Percentiles rank a stretch among this genome's conserved stretches.
Conservation (phyloP, 768 basidiomycete species). For the Psilocybe cyanescens region DNA sequence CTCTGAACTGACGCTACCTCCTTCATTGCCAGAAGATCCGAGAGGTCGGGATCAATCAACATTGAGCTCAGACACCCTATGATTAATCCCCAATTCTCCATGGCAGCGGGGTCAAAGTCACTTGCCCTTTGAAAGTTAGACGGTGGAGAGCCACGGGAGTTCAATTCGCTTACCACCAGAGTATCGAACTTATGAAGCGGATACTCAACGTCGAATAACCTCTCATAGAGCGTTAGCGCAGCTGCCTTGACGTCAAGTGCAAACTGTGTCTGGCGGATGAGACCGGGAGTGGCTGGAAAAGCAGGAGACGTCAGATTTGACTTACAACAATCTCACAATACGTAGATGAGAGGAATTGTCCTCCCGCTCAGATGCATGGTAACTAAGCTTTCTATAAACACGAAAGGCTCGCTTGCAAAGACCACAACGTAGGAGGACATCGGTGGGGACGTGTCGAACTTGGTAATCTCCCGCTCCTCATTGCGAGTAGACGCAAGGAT, state of each 20-base stretch:
- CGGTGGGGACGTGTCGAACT: constrained; percentile 79
- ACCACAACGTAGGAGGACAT: constrained; percentile 93
- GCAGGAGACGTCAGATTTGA: background rate
- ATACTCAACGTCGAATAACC: constrained; percentile 89
- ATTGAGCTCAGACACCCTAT: constrained; percentile 85
- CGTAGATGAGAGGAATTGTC: constrained; percentile 77
- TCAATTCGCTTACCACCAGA: constrained; percentile 58
- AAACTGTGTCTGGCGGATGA: constrained; percentile 83
- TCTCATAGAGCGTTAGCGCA: constrained; percentile 86
- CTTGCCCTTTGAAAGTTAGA: constrained; percentile 43
- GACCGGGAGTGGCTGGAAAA: constrained; percentile 70
- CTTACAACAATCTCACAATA: constrained; percentile 15
- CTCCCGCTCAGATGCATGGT: constrained; percentile 80
- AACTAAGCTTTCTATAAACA: constrained; percentile 74
- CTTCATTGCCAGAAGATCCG: constrained; percentile 76
- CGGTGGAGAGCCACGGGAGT: no score
- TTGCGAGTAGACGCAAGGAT: constrained; percentile 45
- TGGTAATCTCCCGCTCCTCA: constrained; percentile 77
- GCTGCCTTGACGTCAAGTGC: constrained; percentile 85
- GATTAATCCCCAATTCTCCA: constrained; percentile 97
- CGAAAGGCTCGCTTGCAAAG: constrained; percentile 82
- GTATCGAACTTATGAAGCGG: constrained; percentile 96
- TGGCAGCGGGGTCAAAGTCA: constrained; percentile 90
- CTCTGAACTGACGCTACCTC: constrained; percentile 74
- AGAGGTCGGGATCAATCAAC: constrained; percentile 76